Conservation (phyloP, 192 early-diverging fungal genomes). For the Coemansia sp. region DNA sequence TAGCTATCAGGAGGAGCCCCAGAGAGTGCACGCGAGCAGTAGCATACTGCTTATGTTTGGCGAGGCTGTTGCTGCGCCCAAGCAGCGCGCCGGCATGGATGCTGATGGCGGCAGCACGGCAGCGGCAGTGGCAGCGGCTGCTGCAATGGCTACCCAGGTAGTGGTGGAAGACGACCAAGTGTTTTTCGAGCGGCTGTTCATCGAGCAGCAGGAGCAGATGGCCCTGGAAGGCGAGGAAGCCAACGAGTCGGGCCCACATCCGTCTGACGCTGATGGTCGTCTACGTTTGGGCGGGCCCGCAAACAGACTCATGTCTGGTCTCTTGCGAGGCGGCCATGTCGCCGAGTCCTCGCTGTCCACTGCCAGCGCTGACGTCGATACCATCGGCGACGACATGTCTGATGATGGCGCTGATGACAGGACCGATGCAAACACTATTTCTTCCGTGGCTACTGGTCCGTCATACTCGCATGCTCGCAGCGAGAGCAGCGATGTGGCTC, state of each 20-base stretch:
- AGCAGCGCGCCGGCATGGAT: slow-evolving; percentile 64
- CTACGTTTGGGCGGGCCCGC: slow-evolving; percentile 21
- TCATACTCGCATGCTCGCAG: slow-evolving; percentile 13
- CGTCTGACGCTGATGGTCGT: slow-evolving; percentile 18
- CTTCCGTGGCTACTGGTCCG: slow-evolving; percentile 7
- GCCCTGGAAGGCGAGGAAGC: slow-evolving; percentile 58
- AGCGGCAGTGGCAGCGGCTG: slow-evolving; percentile 54
- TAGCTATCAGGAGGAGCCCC: neutral
- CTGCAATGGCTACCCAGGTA: slow-evolving; percentile 62
- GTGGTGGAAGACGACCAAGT: slow-evolving; percentile 84
- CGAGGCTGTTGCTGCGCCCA: slow-evolving; percentile 55
- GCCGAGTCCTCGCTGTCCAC: slow-evolving; percentile 49
- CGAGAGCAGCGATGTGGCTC: slow-evolving; percentile 17
- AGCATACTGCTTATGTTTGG: slow-evolving; percentile 41
- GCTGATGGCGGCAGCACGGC: slow-evolving; percentile 48
- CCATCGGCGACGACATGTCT: slow-evolving; percentile 33
- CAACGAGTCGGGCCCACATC: neutral
- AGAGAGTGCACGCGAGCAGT: slow-evolving; percentile 9
- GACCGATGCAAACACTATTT: neutral
- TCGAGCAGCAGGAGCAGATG: slow-evolving; percentile 64
- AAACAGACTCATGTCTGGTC: slow-evolving; percentile 26
- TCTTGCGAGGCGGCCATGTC: slow-evolving; percentile 32
- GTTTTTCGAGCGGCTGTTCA: slow-evolving; percentile 81
- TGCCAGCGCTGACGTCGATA: slow-evolving; percentile 25
- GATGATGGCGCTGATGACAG: slow-evolving; percentile 43